These are phyloP conservation scores for Rubia yunnanensis DNA, from an alignment of 257 asterid species.

Conservation along the genomic window DNA sequence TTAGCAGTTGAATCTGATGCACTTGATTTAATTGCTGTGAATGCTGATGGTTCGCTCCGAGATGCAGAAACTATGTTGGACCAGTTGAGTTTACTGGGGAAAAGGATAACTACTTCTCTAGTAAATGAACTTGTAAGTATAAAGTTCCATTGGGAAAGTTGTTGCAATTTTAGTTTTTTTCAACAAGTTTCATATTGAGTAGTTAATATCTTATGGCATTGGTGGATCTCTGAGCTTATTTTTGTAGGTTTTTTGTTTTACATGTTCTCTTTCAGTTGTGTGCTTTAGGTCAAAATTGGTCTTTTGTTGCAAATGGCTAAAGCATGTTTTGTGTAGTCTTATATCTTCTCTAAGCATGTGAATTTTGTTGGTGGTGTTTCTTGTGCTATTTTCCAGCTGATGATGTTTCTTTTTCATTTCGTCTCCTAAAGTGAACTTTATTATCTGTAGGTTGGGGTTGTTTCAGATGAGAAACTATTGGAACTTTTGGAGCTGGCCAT, in stretches of 20 bases:
- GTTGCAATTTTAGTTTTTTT: neutral
- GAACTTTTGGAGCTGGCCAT: conserved; percentile 92
- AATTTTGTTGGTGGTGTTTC: neutral
- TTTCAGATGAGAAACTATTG: conserved; percentile 86
- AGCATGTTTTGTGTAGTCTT: neutral
- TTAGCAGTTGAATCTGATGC: conserved; percentile 79
- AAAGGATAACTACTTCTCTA: conserved; percentile 68
- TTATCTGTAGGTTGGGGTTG: conserved; percentile 78
- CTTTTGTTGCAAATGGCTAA: neutral
- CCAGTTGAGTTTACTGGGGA: conserved; percentile 90
- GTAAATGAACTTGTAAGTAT: conserved; percentile 93
- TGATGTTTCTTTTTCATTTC: neutral
- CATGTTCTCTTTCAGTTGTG: neutral
- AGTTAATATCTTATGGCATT: neutral
- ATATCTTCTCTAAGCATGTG: neutral
- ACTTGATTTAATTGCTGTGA: conserved; percentile 68
- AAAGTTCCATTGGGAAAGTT: neutral
- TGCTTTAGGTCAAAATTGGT: neutral
- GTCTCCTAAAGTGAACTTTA: neutral
- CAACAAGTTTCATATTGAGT: neutral
- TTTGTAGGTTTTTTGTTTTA: neutral
- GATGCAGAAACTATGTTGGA: conserved; percentile 97
- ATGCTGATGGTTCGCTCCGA: conserved; percentile 90
- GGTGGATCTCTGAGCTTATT: neutral
- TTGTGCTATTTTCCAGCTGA: neutral